Evolutionary conservation across 1,284 basidiomycete genomes (phyloP).

Genomic region (Cronartium quercuum): DNA sequence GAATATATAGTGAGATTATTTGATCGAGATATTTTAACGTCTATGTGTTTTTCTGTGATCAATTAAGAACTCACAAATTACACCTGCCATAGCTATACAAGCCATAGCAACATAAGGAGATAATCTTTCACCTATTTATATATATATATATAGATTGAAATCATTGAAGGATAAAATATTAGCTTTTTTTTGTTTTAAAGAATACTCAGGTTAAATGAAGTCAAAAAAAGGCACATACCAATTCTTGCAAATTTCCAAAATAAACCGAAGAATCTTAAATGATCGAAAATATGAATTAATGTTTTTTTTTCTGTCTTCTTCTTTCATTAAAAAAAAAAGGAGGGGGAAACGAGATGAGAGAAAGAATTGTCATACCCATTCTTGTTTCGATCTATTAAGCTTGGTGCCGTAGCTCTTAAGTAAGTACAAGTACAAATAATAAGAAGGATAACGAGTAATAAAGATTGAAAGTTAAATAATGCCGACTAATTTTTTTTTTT

Average conservation of each 20-base stretch:
- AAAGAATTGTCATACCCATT: conserved; percentile 67
- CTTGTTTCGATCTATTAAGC: conserved; percentile 86
- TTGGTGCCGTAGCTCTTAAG: conserved; percentile 77
- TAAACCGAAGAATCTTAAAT: conserved; percentile 70
- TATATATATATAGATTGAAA: conserved; percentile 2
- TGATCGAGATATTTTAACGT: too few relatives aligned
- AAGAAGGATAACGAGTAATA: conserved; percentile 85
- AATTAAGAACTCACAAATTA: conserved; percentile 55
- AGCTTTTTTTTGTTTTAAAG: not conserved
- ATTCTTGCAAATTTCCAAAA: conserved; percentile 90
- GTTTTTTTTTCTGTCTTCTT: not conserved
- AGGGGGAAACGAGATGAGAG: not conserved
- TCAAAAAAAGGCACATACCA: conserved; percentile 56
- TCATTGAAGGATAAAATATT: conserved; percentile 36
- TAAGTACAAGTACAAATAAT: conserved; percentile 97
- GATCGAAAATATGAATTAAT: not conserved
- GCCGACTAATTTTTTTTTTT: conserved; percentile 62
- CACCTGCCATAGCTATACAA: conserved; percentile 70
- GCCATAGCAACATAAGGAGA: conserved; percentile 76
- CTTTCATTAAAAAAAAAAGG: not conserved
- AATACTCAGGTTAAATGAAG: not conserved
- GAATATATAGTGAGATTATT: too few relatives aligned
- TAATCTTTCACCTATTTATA: conserved; percentile 65
- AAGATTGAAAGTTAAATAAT: conserved; percentile 93
- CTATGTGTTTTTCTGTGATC: too few relatives aligned